Base-by-base conservation (phyloP, 2,329 filamentous ascomycete species). In the Neofusicoccum cordaticola region DNA sequence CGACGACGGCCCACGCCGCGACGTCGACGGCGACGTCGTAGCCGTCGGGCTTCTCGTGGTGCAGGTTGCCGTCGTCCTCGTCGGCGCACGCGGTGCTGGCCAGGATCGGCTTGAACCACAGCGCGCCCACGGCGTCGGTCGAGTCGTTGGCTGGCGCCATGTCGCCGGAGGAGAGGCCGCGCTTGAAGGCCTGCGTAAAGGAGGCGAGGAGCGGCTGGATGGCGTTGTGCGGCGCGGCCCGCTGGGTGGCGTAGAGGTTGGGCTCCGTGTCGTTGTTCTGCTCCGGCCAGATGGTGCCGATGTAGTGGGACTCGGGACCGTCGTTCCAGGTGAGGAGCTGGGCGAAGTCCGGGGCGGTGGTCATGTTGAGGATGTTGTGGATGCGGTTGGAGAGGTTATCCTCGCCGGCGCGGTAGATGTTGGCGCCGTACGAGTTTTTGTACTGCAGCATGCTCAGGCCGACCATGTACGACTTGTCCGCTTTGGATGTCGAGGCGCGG, bases 301-400 rank as follows among this genome's bases (percentile, higher is more conserved):
- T 72, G 67, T 79, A 78, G 67, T 79, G 77, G 65, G 71, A 72
- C 61, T 78, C 75, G 15, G 74, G 72, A 0, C 72, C 76, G 63
- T 77, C 74, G 63, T 78, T 77, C 63, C 73, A 78, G 13, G 75
- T 77, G 45, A 77, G 71, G n/a, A 77, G 68, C 61, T 78, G 71
- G 27, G 72, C 69, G 63, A 76, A 75, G 11, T 75, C 71, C 58
- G 76, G 72, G 12, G 17, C 4, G 19, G 34, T 27, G n/a, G 56
- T 41, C 34, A 79, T 67, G 34, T 68, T 63, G 7, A 79, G 72
- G 22, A 79, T 77, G 65, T 77, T 71, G 37, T 69, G 67, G 71
- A 79, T 77, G 35, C 77, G 74, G 62, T 73, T 67, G 12, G 72
- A 72, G 22, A 79, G 64, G 63, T 73, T 77, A 42, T 72, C 70